Conservation (phyloP, 2,329 filamentous ascomycete genomes). For the Fusarium pininemorale region DNA sequence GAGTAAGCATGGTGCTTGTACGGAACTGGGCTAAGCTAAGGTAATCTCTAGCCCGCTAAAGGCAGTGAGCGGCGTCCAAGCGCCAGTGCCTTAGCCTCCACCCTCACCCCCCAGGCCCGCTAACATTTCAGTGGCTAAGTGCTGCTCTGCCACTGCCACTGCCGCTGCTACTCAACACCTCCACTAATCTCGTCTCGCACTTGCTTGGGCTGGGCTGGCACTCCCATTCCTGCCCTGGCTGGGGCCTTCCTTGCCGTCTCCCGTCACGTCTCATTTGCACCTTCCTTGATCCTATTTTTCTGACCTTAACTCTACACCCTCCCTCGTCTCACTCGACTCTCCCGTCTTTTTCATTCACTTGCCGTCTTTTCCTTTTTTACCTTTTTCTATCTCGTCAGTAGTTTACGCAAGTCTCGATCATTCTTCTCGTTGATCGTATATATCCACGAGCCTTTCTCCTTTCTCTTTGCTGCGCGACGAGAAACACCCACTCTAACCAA, state of each 20-base stretch:
- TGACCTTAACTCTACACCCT: slow-evolving; percentile 9
- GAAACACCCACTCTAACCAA: slow-evolving; percentile 19
- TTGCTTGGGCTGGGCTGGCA: slow-evolving; percentile 24
- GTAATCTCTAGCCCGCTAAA: slow-evolving; percentile 24
- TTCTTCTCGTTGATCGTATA: slow-evolving; percentile 7
- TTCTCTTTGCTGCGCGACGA: slow-evolving; percentile 44
- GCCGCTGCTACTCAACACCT: slow-evolving; percentile 10
- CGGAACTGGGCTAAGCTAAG: slow-evolving; percentile 26
- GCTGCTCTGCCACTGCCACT: slow-evolving; percentile 4
- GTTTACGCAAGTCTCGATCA: neutral
- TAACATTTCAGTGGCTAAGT: slow-evolving; percentile 30
- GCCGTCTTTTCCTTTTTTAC: slow-evolving; percentile 20
- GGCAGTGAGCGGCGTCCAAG: slow-evolving; percentile 33
- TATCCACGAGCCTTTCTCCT: slow-evolving; percentile 12
- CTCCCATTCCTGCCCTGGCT: slow-evolving; percentile 23
- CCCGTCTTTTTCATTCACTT: neutral
- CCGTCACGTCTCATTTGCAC: slow-evolving; percentile 26
- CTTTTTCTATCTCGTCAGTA: neutral
- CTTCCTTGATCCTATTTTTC: no score
- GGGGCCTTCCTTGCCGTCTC: slow-evolving; percentile 16
- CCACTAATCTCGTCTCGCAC: slow-evolving; percentile 22
- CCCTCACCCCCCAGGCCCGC: slow-evolving; percentile 11
- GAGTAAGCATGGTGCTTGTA: slow-evolving; percentile 21
- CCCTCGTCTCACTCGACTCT: neutral
- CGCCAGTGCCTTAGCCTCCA: slow-evolving; percentile 13